phyloP scores from a whole-genome alignment of 148 eudicot genomes.

The Rhododendron mucronatum region DNA sequence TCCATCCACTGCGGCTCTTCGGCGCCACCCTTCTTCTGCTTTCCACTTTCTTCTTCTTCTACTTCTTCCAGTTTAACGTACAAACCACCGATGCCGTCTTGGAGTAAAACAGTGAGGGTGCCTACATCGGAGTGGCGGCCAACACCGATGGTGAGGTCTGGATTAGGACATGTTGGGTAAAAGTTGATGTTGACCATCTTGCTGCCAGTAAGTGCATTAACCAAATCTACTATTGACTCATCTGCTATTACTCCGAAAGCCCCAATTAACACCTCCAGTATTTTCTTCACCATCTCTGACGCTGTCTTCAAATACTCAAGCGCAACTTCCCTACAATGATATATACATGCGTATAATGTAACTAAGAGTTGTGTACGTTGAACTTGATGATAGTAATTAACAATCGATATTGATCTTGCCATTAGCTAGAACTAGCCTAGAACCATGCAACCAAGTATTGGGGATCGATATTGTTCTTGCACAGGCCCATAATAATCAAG shows the following conservation, averaged over 20 bases:
- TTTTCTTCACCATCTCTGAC: conserved; percentile 11
- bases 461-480: too few species aligned
- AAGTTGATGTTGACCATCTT: conserved; percentile 30
- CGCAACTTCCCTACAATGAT: conserved; percentile 20
- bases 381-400: background rate
- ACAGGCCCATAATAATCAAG: too few species aligned
- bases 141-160: conserved; percentile 31
- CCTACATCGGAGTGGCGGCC: conserved; percentile 33
- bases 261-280: conserved; percentile 9
- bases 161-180: conserved; percentile 29
- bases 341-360: background rate
- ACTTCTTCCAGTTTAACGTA: conserved; percentile 15
- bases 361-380: background rate
- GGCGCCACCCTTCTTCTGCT: background rate
- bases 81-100: conserved; percentile 34
- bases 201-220: conserved; percentile 7
- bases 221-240: background rate
- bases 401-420: background rate
- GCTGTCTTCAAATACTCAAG: conserved; percentile 24
- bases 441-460: too few species aligned
- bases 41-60: background rate
- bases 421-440: too few species aligned
- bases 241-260: conserved; percentile 18
- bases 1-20: conserved; percentile 18
- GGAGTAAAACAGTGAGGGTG: conserved; percentile 21